phyloP scores from a whole-genome alignment of 257 asterid genomes.

The Solanum gracilifrons region DNA sequence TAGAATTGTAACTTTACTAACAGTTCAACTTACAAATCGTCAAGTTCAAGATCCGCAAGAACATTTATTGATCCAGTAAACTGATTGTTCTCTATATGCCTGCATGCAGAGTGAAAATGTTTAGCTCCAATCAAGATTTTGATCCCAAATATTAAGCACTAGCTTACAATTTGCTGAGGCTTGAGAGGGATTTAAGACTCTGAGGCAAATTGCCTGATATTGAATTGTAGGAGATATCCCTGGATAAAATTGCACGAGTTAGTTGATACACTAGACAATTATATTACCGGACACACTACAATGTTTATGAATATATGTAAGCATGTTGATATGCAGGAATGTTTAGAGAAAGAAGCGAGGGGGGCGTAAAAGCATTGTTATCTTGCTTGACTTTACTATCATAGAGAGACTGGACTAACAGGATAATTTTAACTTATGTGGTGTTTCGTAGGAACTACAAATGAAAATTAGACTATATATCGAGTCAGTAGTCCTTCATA shows the following conservation, averaged over 20 bases:
- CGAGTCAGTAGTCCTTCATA: neutral
- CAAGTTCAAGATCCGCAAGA: constrained; percentile 44
- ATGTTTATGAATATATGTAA: neutral
- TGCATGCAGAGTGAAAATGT: constrained; percentile 11
- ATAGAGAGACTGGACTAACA: neutral
- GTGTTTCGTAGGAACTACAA: neutral
- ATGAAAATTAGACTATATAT: neutral
- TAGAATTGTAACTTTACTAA: neutral
- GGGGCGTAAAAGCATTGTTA: neutral
- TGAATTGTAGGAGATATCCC: constrained; percentile 52
- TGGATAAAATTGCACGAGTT: constrained; percentile 1
- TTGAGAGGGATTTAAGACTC: constrained; percentile 33
- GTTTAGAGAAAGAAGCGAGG: neutral
- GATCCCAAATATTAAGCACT: neutral
- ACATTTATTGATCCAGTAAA: constrained; percentile 45
- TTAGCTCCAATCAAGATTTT: constrained; percentile 4
- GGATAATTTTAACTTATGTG: neutral
- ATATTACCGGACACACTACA: neutral
- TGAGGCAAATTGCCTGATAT: constrained; percentile 41
- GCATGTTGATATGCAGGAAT: neutral
- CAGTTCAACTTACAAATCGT: constrained; percentile 36
- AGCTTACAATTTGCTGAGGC: constrained; percentile 31
- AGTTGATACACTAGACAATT: neutral
- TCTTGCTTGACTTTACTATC: neutral
- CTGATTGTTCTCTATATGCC: constrained; percentile 52